A percentile compares a stretch with the other conserved stretches of the same genome.
phyloP scores from a whole-genome alignment of 192 early-diverging fungal genomes.

The Coemansia sp. region DNA sequence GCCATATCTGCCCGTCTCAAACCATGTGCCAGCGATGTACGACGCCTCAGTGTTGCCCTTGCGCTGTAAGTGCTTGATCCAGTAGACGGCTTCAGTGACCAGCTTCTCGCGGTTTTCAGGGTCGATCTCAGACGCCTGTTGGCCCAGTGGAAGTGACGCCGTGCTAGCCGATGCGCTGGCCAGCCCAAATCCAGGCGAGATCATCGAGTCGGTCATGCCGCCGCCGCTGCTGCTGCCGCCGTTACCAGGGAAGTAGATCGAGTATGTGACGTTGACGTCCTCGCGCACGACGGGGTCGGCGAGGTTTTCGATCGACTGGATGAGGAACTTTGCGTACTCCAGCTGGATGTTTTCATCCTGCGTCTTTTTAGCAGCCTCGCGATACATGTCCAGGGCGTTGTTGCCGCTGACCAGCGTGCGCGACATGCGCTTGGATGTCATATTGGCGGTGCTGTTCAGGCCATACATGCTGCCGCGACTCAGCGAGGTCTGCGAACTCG shows the following conservation, averaged over 20 bases:
- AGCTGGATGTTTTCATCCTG: slow-evolving; percentile 70
- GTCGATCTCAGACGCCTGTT: slow-evolving; percentile 45
- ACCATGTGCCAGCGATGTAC: slow-evolving; percentile 73
- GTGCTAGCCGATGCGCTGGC: slow-evolving; percentile 36
- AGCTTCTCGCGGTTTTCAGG: slow-evolving; percentile 47
- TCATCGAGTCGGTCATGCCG: slow-evolving; percentile 1
- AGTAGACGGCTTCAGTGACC: slow-evolving; percentile 66
- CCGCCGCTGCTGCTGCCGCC: slow-evolving; percentile 22
- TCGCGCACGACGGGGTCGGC: slow-evolving; percentile 46
- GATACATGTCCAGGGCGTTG: slow-evolving; percentile 63
- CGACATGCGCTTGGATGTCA: slow-evolving; percentile 46
- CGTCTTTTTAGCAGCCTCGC: slow-evolving; percentile 73
- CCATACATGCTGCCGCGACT: slow-evolving; percentile 46
- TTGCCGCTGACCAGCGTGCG: slow-evolving; percentile 49
- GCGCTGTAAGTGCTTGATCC: slow-evolving; percentile 68
- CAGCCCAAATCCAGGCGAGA: slow-evolving; percentile 1
- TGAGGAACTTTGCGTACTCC: slow-evolving; percentile 72
- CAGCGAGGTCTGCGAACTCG: slow-evolving; percentile 52
- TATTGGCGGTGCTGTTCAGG: slow-evolving; percentile 14
- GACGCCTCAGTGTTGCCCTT: slow-evolving; percentile 69
- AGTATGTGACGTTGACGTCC: slow-evolving; percentile 50
- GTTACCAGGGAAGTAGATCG: slow-evolving; percentile 50
- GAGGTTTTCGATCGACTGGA: slow-evolving; percentile 62
- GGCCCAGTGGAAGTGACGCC: slow-evolving; percentile 46
- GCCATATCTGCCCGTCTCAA: slow-evolving; percentile 61